Evolutionary conservation across 371 early-diverging fungal genomes (phyloP).

Genomic region (Smittium culicis): DNA sequence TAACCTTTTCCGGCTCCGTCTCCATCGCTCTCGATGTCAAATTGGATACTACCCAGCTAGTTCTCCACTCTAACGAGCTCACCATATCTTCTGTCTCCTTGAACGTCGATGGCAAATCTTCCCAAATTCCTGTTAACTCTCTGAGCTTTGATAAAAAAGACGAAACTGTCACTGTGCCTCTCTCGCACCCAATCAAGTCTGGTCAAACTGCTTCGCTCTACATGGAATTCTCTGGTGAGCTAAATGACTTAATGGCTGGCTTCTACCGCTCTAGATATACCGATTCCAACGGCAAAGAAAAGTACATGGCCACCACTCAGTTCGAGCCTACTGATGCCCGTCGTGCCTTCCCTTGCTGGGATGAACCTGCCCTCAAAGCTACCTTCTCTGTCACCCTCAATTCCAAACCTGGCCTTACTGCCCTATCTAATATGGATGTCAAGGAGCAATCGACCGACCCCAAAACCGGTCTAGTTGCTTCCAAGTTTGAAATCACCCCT

Average conservation of each 20-base stretch:
- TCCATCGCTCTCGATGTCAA: slow-evolving; percentile 22
- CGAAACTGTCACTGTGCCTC: slow-evolving; percentile 56
- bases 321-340: slow-evolving; percentile 91
- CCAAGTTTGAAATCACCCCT: slow-evolving; percentile 66
- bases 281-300: slow-evolving; percentile 43
- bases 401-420: slow-evolving; percentile 48
- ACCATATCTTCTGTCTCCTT: slow-evolving; percentile 44
- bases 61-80: slow-evolving; percentile 42
- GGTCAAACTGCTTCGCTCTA: slow-evolving; percentile 24
- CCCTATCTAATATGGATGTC: slow-evolving; percentile 76
- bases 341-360: slow-evolving; percentile 83
- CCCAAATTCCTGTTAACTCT: slow-evolving; percentile 34
- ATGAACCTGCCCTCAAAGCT: slow-evolving; percentile 83
- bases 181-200: slow-evolving; percentile 46
- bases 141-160: slow-evolving; percentile 48
- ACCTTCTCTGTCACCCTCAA: slow-evolving; percentile 67
- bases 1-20: slow-evolving; percentile 51
- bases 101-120: neutral
- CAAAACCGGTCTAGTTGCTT: slow-evolving; percentile 23
- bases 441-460: slow-evolving; percentile 27
- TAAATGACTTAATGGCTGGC: slow-evolving; percentile 72
- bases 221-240: slow-evolving; percentile 47
- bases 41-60: slow-evolving; percentile 35
- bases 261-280: slow-evolving; percentile 68
- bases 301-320: slow-evolving; percentile 67